Evolutionary conservation across 495 filamentous ascomycete genomes (phyloP).

Genomic region (Lepidopterella palustris): DNA sequence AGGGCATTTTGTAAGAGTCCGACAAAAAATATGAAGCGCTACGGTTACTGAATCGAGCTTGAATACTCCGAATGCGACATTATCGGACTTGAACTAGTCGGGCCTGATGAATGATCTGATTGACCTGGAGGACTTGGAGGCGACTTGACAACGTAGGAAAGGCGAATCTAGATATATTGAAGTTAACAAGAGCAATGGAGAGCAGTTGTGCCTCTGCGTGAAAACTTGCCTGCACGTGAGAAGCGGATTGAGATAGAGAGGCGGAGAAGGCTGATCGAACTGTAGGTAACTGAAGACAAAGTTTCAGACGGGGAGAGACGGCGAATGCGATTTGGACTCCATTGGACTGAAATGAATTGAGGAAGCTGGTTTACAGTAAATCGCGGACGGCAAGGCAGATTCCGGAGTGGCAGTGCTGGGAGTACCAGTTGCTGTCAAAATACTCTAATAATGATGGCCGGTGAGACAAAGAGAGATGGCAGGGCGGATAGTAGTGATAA

Average conservation of each 20-base stretch:
- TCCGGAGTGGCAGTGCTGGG: neutral
- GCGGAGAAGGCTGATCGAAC: neutral
- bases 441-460: neutral
- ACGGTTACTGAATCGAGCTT: too few relatives aligned
- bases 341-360: neutral
- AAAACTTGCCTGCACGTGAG: neutral
- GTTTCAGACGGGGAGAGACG: neutral
- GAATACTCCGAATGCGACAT: too few relatives aligned
- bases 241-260: neutral
- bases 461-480: neutral
- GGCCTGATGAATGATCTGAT: too few relatives aligned
- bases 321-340: neutral
- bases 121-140: neutral
- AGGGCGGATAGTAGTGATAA: neutral
- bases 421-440: neutral
- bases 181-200: neutral
- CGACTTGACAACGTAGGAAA: neutral
- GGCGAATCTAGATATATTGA: neutral
- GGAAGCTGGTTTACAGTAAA: neutral
- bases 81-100: too few relatives aligned
- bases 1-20: too few relatives aligned
- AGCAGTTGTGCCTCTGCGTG: neutral
- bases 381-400: neutral
- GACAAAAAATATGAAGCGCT: too few relatives aligned
- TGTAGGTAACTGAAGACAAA: neutral